Conservation (phyloP, 2,329 filamentous ascomycete genomes). For the Volutella citrinella region DNA sequence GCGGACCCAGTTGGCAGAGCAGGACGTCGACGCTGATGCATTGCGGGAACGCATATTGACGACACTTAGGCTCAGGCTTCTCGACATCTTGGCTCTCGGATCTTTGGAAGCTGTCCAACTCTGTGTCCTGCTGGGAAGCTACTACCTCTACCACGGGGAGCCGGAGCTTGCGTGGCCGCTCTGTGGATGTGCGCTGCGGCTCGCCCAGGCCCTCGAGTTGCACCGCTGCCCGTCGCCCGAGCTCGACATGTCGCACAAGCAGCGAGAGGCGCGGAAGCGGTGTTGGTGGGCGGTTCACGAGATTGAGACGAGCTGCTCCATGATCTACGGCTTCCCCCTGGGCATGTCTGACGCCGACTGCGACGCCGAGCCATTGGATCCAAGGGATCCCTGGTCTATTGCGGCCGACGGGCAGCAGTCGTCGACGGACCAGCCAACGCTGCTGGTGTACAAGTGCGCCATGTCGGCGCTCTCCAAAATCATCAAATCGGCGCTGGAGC, state of each 20-base stretch:
- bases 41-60: constrained; percentile 5
- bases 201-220: constrained; percentile 33
- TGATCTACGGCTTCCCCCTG: constrained; percentile 36
- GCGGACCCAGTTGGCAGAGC: background rate
- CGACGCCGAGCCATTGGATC: constrained; percentile 27
- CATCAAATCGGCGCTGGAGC: constrained; percentile 10
- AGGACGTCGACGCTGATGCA: background rate
- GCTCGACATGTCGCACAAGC: background rate
- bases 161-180: constrained; percentile 36
- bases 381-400: constrained; percentile 20
- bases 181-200: constrained; percentile 33
- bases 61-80: constrained; percentile 4
- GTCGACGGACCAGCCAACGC: background rate
- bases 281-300: constrained; percentile 41
- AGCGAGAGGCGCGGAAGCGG: constrained; percentile 28
- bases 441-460: constrained; percentile 19
- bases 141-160: constrained; percentile 34
- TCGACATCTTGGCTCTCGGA: constrained; percentile 14
- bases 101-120: constrained; percentile 31
- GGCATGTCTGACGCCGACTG: constrained; percentile 31
- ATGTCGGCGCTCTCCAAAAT: constrained; percentile 20
- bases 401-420: constrained; percentile 2
- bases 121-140: constrained; percentile 34
- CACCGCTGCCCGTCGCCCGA: constrained; percentile 17
- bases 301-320: constrained; percentile 38